Percentiles rank a stretch among this genome's conserved stretches.
phyloP scores from a whole-genome alignment of 306 rosid species.

The Castanospermum australe region DNA sequence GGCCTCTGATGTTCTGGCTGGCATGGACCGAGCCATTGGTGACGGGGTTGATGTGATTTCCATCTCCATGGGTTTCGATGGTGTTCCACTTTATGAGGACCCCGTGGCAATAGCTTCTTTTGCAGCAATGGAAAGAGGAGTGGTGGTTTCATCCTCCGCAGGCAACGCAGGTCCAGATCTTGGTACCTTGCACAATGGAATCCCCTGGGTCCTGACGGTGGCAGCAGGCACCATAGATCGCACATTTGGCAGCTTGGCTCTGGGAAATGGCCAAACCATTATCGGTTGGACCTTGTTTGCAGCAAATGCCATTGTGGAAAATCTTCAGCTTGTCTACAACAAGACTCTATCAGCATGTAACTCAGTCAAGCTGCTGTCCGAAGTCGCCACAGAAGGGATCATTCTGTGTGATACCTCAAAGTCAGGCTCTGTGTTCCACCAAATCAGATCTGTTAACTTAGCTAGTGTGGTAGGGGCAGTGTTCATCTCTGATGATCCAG shows the following conservation, averaged over 20 bases:
- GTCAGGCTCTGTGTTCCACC: neutral
- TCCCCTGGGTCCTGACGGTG: slow-evolving; percentile 29
- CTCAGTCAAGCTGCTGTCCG: neutral
- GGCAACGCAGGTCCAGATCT: neutral
- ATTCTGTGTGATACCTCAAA: slow-evolving; percentile 26
- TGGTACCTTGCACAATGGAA: slow-evolving; percentile 19
- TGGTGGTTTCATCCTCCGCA: slow-evolving; percentile 27
- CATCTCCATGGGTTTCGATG: slow-evolving; percentile 23
- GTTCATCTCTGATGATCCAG: slow-evolving; percentile 14
- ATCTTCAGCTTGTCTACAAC: slow-evolving; percentile 26
- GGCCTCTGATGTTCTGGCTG: slow-evolving; percentile 28
- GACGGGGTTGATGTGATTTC: slow-evolving; percentile 44
- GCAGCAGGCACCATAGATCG: slow-evolving; percentile 30
- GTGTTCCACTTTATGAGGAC: slow-evolving; percentile 23
- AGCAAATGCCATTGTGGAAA: slow-evolving; percentile 11
- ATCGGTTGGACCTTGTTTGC: slow-evolving; percentile 38
- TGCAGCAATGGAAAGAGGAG: slow-evolving; percentile 39
- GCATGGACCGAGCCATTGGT: slow-evolving; percentile 27
- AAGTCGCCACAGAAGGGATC: neutral
- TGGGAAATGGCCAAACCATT: slow-evolving; percentile 30
- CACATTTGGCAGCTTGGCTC: slow-evolving; percentile 16
- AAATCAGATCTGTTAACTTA: neutral
- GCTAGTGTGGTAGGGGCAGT: slow-evolving; percentile 32
- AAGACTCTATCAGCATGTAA: slow-evolving; percentile 31
- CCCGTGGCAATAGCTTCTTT: slow-evolving; percentile 33